Evolutionary conservation across 495 filamentous ascomycete species (phyloP), one percentile per base, ranked within the genome.

Genomic region (Penicillium pulvis): DNA sequence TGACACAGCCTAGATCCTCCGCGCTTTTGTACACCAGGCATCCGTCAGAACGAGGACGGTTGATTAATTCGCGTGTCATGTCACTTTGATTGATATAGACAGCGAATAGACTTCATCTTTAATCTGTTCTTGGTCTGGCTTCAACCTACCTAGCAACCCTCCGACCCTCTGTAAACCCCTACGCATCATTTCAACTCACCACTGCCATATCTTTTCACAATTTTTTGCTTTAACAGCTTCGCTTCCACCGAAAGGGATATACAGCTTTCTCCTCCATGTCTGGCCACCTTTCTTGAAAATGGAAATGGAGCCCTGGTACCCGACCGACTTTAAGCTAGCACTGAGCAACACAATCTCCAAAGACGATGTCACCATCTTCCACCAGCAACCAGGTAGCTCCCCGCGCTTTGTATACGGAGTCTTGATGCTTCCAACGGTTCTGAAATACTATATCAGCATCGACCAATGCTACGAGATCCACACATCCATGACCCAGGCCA

Each of bases 361-460:
- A 10, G 45, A 57, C 14, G 59, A 65, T 10, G 16, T 71, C 3
- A 39, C 42, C 2, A 6, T 33, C 1, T 60, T 66, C 33, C 56
- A 68, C 14, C 33, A 44, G 3, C 45, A 56, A 53, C 59, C 60
- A 16, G 56, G 56, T 43, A 58, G 59, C 49, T 36, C 49, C 49
- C 49, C 49, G 14, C 31, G 49, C 31, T 52, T 52, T 52, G 30
- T 52, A 8, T 70, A 68, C 43, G 71, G 64, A 9, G 53, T 51
- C 0, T 45, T 69, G 6, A 71, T 69, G 68, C 64, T 73, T 16
- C 71, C 71, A 4, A 69, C 68, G 8, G 63, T 65, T 9, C 56
- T 73, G 14, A 71, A 69, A 41, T 66, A 68, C 35, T 54, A 58
- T 39, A 53, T 66, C 50, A 58, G 59, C 36, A 3, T 55, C 7